Conservation (phyloP, 768 basidiomycete species). For the Rhodotorula paludigena region DNA sequence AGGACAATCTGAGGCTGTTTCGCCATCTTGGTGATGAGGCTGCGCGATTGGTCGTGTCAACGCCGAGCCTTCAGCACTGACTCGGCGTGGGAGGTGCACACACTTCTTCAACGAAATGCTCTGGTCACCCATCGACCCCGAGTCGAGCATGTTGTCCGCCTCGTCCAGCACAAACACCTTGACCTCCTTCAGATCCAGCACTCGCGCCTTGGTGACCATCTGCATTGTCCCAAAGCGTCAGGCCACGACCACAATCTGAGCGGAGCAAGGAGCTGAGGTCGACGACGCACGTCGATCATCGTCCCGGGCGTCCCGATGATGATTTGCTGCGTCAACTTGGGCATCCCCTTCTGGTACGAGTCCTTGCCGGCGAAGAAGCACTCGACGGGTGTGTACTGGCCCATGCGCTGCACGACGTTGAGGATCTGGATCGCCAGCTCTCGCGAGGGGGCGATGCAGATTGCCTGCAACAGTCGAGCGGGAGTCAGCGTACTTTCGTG, state of each 20-base stretch:
- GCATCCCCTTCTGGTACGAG: conserved; percentile 46
- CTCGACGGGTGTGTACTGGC: conserved; percentile 86
- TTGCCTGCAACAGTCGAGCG: conserved; percentile 56
- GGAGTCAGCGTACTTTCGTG: not conserved
- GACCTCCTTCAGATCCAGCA: conserved; percentile 67
- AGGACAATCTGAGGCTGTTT: conserved; percentile 69
- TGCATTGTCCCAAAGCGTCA: not conserved
- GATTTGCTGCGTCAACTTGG: conserved; percentile 71
- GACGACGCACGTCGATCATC: conserved; percentile 80
- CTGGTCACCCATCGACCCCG: conserved; percentile 81
- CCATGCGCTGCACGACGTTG: conserved; percentile 88
- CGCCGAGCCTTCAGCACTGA: conserved; percentile 28
- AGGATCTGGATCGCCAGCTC: conserved; percentile 97
- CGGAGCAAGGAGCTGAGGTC: no score
- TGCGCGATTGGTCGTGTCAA: conserved; percentile 30
- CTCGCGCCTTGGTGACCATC: conserved; percentile 39
- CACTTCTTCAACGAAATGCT: conserved; percentile 90
- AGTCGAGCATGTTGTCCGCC: conserved; percentile 97
- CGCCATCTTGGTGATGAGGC: conserved; percentile 40
- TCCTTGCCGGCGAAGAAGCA: conserved; percentile 96
- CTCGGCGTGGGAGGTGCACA: conserved; percentile 51
- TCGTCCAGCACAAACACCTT: conserved; percentile 95
- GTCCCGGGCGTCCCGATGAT: conserved; percentile 96
- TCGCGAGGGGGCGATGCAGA: conserved; percentile 95
- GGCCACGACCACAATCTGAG: not conserved